Evolutionary conservation across 345 rosid species (phyloP).

Genomic region (Gossypium raimondii): DNA sequence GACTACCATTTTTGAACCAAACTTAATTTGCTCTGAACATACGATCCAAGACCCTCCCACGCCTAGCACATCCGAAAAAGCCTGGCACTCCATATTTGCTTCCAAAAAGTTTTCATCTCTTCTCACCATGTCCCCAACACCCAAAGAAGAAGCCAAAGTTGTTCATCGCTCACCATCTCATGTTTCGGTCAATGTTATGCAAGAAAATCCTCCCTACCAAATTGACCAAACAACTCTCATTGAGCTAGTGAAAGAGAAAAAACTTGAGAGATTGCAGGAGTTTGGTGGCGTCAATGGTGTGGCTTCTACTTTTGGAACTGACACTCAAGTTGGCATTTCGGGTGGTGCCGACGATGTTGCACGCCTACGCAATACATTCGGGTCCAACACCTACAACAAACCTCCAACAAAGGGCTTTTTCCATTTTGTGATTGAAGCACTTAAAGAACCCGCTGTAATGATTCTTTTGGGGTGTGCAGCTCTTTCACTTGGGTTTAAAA

Average conservation of each 20-base stretch:
- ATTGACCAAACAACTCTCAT: slow-evolving; percentile 31
- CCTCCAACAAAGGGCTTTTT: slow-evolving; percentile 33
- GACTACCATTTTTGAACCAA: slow-evolving; percentile 25
- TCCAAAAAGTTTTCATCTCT: slow-evolving; percentile 38
- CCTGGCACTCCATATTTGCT: slow-evolving; percentile 55
- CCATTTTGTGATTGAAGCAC: slow-evolving; percentile 43
- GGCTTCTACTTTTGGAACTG: too few species aligned
- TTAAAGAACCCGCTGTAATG: slow-evolving; percentile 46
- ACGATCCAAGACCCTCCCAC: slow-evolving; percentile 23
- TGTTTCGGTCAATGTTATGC: slow-evolving; percentile 27
- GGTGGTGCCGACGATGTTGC: too few species aligned
- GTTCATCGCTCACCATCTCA: not conserved
- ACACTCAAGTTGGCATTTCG: too few species aligned
- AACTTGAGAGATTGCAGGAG: not conserved
- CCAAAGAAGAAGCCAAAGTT: not conserved
- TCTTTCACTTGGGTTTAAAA: slow-evolving; percentile 57
- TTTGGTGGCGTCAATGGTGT: too few species aligned
- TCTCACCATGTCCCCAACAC: not conserved
- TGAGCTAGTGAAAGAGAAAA: slow-evolving; percentile 40
- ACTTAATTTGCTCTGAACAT: not conserved
- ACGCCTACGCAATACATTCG: too few species aligned
- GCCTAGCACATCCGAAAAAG: slow-evolving; percentile 3
- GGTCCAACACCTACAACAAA: too few species aligned
- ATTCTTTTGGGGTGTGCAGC: slow-evolving; percentile 58
- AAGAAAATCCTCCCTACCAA: slow-evolving; percentile 17